These are phyloP conservation scores for Harringtonia lauricola DNA, from an alignment of 2,329 filamentous ascomycete species.

Conservation along the genomic window DNA sequence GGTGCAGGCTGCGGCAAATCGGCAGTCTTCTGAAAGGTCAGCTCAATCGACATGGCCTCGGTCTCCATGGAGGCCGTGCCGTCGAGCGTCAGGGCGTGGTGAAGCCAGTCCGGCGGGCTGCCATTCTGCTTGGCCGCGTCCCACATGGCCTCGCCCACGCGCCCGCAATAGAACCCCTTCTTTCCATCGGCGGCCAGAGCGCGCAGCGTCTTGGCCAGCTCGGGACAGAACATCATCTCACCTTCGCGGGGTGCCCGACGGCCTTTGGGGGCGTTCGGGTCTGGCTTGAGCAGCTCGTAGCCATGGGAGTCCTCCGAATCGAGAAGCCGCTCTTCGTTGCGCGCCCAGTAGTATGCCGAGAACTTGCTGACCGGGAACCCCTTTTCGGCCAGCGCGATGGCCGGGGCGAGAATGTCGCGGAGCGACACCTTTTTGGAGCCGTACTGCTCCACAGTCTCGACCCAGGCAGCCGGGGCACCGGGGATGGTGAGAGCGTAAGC, in stretches of 20 bases:
- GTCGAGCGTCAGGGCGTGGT: conserved; percentile 61
- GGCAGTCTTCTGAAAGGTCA: conserved; percentile 63
- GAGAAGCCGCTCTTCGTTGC: conserved; percentile 13
- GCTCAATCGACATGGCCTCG: conserved; percentile 63
- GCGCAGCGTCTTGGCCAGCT: conserved; percentile 68
- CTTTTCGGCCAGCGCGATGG: conserved; percentile 71
- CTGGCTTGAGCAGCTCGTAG: conserved; percentile 73
- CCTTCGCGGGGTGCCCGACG: conserved; percentile 64
- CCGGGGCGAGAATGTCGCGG: conserved; percentile 66
- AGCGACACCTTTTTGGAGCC: conserved; percentile 72
- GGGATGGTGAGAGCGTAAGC: conserved; percentile 76
- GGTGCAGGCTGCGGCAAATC: conserved; percentile 61
- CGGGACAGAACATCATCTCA: conserved; percentile 76
- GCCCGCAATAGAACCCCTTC: conserved; percentile 77
- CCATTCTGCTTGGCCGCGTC: conserved; percentile 64
- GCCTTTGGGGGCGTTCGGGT: conserved; percentile 52
- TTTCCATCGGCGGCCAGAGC: conserved; percentile 68
- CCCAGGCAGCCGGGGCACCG: conserved; percentile 52
- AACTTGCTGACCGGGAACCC: conserved; percentile 82
- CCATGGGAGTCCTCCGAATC: conserved; percentile 59
- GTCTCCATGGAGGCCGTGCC: conserved; percentile 7
- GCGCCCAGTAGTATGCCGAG: conserved; percentile 19
- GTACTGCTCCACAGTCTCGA: conserved; percentile 76
- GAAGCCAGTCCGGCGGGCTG: conserved; percentile 65
- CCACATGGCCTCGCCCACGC: conserved; percentile 68